Percentiles rank a stretch among this genome's conserved stretches.
Conservation (phyloP, 2,329 filamentous ascomycete species). For the Monosporascus sp. region DNA sequence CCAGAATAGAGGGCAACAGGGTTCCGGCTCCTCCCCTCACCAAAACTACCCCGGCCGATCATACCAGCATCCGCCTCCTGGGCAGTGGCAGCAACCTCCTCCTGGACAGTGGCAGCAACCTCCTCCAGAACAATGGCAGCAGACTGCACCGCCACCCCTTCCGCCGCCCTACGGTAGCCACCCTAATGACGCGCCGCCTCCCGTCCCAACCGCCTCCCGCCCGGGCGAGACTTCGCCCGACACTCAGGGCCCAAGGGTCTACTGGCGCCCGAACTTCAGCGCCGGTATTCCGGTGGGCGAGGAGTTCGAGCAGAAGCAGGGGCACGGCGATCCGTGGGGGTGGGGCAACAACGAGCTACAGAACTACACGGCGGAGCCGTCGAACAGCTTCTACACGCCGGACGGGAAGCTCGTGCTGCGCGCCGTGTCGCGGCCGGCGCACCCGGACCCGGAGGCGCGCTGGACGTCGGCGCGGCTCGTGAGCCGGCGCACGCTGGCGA, state of each 20-base stretch:
- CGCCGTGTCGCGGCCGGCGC: constrained; percentile 35
- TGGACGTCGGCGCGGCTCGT: constrained; percentile 53
- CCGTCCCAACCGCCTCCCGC: constrained; percentile 14
- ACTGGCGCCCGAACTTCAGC: constrained; percentile 49
- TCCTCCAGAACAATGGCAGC: constrained; percentile 6
- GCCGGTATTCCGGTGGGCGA: constrained; percentile 38
- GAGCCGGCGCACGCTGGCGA: constrained; percentile 43
- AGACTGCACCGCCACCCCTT: constrained; percentile 3
- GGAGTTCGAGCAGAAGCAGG: constrained; percentile 50
- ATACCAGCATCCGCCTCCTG: constrained; percentile 1
- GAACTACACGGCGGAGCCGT: constrained; percentile 44
- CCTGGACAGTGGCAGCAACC: constrained; percentile 10
- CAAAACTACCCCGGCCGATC: constrained; percentile 17
- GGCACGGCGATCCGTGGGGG: constrained; percentile 47
- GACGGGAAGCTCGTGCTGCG: constrained; percentile 47
- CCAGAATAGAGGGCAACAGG: constrained; percentile 15
- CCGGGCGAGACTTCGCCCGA: constrained; percentile 4
- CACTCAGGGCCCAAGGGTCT: constrained; percentile 20
- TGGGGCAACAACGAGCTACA: constrained; percentile 59
- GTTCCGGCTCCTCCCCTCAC: constrained; percentile 6
- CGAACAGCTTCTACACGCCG: constrained; percentile 50
- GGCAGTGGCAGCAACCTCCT: constrained; percentile 11
- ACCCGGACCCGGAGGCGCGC: constrained; percentile 31
- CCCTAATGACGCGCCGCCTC: constrained; percentile 11
- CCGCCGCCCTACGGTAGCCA: constrained; percentile 12